Percentiles rank a stretch among this genome's conserved stretches.
phyloP scores from a whole-genome alignment of 208 protist genomes.

The Novymonas esmeraldas region DNA sequence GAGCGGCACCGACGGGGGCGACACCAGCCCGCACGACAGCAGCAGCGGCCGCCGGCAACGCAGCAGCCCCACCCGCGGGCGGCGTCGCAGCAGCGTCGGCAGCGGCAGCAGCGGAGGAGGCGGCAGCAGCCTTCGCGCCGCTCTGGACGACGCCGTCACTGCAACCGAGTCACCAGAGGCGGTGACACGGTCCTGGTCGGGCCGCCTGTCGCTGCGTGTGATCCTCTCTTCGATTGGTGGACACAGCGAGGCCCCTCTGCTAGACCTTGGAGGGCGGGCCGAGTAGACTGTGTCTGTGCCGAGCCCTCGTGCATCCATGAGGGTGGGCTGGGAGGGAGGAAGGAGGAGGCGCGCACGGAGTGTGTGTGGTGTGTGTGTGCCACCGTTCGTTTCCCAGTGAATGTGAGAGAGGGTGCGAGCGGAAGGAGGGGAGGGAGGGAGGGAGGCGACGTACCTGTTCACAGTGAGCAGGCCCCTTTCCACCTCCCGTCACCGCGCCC shows the following conservation, averaged over 20 bases:
- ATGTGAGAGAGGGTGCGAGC: too few relatives aligned
- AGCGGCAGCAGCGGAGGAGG: not conserved
- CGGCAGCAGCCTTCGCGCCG: constrained; percentile 7
- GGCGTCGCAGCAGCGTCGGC: not conserved
- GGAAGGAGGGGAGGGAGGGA: too few relatives aligned
- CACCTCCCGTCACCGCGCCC: too few relatives aligned
- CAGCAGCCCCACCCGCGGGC: not conserved
- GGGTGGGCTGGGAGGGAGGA: too few relatives aligned
- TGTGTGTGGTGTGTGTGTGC: too few relatives aligned
- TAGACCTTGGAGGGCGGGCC: not conserved
- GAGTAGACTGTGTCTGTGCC: not conserved
- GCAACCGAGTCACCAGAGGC: constrained; percentile 21
- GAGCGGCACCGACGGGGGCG: not conserved
- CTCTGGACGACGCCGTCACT: constrained; percentile 13
- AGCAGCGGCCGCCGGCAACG: not conserved
- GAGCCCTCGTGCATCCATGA: not conserved
- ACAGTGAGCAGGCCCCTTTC: too few relatives aligned
- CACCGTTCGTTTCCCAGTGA: too few relatives aligned
- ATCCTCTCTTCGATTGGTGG: constrained; percentile 35
- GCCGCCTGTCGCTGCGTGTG: constrained; percentile 42
- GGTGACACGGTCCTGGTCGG: constrained; percentile 44
- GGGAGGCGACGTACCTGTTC: too few relatives aligned
- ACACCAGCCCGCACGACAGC: not conserved
- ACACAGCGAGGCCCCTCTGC: constrained; percentile 14
- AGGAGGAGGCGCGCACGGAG: too few relatives aligned